Percentiles rank a stretch among this genome's conserved stretches.
Evolutionary conservation across 441 rosid genomes (phyloP).

Genomic region (Populus hybrid): DNA sequence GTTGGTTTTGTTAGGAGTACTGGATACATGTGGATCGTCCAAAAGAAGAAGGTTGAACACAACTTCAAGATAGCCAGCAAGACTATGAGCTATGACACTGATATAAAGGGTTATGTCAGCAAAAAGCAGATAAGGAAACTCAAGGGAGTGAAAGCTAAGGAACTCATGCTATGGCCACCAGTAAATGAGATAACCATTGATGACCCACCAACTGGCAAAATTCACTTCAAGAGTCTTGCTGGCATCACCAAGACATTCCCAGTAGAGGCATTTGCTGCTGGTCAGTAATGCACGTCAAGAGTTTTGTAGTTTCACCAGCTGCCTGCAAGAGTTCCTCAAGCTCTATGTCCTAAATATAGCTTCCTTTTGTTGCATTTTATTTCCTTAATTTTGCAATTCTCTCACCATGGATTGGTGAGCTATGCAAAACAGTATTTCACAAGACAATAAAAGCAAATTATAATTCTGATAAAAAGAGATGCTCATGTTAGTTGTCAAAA

Average conservation of each 20-base stretch:
- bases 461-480: too few relatives aligned
- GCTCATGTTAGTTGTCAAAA: background rate
- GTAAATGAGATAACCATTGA: conserved; percentile 39
- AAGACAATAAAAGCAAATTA: background rate
- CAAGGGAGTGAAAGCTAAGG: conserved; percentile 61
- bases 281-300: conserved; percentile 23
- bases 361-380: background rate
- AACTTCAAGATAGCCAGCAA: conserved; percentile 50
- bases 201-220: conserved; percentile 42
- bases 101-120: conserved; percentile 36
- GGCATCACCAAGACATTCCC: conserved; percentile 57
- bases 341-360: background rate
- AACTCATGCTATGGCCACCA: conserved; percentile 45
- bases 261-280: conserved; percentile 47
- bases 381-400: background rate
- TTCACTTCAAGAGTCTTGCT: conserved; percentile 56
- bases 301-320: background rate
- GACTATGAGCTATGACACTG: conserved; percentile 41
- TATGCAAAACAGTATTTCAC: background rate
- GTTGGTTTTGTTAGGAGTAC: conserved; percentile 44
- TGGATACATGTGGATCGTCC: conserved; percentile 58
- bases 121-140: conserved; percentile 47
- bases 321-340: background rate
- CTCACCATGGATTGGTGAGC: background rate
- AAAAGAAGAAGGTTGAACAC: conserved; percentile 45